phyloP scores from a whole-genome alignment of 108 stramenopile species.

The Chaetoceros muelleri region DNA sequence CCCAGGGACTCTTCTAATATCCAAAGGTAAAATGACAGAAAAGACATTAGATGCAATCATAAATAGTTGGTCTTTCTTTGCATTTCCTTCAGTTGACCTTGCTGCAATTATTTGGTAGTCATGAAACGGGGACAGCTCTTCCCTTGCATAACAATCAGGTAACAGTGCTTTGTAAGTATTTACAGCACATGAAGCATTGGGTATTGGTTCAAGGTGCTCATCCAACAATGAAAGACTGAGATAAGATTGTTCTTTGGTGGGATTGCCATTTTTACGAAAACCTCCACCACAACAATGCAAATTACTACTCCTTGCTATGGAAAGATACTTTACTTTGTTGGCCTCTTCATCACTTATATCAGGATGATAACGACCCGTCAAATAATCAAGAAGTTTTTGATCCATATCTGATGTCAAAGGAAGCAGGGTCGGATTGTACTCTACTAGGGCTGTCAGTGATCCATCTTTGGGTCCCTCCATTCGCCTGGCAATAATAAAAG shows the following conservation, averaged over 20 bases:
- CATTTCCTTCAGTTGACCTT: background rate
- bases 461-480: background rate
- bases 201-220: background rate
- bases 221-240: background rate
- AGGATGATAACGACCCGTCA: background rate
- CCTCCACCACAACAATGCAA: background rate
- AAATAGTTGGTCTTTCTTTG: background rate
- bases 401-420: background rate
- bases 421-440: conserved; percentile 1
- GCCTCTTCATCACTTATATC: background rate
- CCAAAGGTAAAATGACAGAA: background rate
- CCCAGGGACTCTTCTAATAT: background rate
- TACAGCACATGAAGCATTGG: background rate
- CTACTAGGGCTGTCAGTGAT: background rate
- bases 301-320: background rate
- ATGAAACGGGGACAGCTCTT: background rate
- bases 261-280: background rate
- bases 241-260: background rate
- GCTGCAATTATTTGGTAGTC: background rate
- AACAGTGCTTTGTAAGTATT: background rate
- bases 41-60: background rate
- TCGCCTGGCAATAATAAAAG: background rate
- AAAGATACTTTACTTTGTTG: background rate
- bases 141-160: background rate
- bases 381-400: background rate